Conservation (phyloP, 2,329 filamentous ascomycete species). For the Metarhizium robertsii region DNA sequence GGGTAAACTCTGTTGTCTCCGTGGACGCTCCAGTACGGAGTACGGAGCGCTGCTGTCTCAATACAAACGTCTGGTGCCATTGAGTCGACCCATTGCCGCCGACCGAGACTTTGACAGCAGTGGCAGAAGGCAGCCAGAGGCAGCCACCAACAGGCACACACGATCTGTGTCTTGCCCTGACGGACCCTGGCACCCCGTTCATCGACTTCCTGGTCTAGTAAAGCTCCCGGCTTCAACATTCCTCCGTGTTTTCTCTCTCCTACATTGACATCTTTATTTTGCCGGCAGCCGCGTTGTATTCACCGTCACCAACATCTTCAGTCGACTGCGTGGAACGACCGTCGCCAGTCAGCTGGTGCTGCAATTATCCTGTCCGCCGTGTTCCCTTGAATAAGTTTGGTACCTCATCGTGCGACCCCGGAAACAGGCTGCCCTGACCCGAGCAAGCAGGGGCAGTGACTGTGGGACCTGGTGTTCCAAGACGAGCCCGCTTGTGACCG, state of each 20-base stretch:
- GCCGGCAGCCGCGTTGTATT: neutral
- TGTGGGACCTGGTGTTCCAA: conserved; percentile 3
- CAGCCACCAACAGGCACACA: neutral
- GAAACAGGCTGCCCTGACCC: conserved; percentile 3
- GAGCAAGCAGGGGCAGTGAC: conserved; percentile 3
- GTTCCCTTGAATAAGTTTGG: neutral
- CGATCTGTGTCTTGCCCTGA: neutral
- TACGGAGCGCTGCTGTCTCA: neutral
- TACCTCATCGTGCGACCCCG: neutral
- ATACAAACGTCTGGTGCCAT: too few relatives aligned
- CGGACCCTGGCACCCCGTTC: neutral
- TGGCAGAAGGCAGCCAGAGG: neutral
- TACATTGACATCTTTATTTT: neutral
- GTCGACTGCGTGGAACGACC: neutral
- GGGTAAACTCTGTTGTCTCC: neutral
- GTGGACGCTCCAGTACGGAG: neutral
- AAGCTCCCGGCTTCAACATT: neutral
- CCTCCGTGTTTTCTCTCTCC: neutral
- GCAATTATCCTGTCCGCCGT: neutral
- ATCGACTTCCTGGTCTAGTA: neutral
- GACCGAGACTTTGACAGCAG: neutral
- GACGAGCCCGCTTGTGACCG: conserved; percentile 2
- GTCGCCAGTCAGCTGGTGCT: neutral
- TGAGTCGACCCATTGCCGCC: neutral
- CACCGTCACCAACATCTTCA: neutral